A percentile compares a stretch with the other conserved stretches of the same genome.
Evolutionary conservation across 2,329 filamentous ascomycete species (phyloP).

Genomic region (Aureobasidium sp.): DNA sequence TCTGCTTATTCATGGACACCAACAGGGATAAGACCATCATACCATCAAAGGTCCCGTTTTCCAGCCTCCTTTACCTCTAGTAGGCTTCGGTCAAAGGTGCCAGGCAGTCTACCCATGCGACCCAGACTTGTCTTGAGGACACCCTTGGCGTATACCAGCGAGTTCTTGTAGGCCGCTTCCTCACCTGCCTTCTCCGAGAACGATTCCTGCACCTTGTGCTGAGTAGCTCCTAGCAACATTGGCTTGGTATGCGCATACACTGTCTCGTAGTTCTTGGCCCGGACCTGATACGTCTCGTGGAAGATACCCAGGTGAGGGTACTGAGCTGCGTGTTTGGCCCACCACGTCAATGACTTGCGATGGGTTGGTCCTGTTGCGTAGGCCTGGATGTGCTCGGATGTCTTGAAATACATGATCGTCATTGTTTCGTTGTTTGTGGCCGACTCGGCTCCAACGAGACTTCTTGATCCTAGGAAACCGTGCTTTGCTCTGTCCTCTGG

Average conservation of each 20-base stretch:
- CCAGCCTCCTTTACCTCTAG: background rate
- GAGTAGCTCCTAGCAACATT: conserved; percentile 26
- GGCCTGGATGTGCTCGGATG: conserved; percentile 40
- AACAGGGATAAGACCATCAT: background rate
- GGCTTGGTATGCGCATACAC: conserved; percentile 40
- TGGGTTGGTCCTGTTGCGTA: conserved; percentile 47
- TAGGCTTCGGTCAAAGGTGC: background rate
- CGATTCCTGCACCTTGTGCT: conserved; percentile 19
- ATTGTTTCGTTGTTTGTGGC: conserved; percentile 34
- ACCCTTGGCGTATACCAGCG: conserved; percentile 29
- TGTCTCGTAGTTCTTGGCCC: conserved; percentile 41
- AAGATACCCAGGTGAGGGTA: conserved; percentile 41
- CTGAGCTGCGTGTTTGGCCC: conserved; percentile 25
- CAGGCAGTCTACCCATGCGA: conserved; percentile 21
- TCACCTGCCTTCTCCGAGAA: conserved; percentile 19
- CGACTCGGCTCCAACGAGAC: conserved; percentile 34
- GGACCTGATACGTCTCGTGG: conserved; percentile 47
- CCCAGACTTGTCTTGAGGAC: conserved; percentile 27
- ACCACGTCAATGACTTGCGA: conserved; percentile 44
- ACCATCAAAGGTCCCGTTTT: background rate
- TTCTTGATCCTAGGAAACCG: conserved; percentile 40
- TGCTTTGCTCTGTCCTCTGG: conserved; percentile 33
- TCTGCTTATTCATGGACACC: background rate
- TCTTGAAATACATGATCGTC: conserved; percentile 44
- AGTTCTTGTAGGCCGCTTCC: conserved; percentile 22